These are phyloP conservation scores for Clarireedia monteithiana DNA, from an alignment of 2,329 filamentous ascomycete species.

Conservation along the genomic window DNA sequence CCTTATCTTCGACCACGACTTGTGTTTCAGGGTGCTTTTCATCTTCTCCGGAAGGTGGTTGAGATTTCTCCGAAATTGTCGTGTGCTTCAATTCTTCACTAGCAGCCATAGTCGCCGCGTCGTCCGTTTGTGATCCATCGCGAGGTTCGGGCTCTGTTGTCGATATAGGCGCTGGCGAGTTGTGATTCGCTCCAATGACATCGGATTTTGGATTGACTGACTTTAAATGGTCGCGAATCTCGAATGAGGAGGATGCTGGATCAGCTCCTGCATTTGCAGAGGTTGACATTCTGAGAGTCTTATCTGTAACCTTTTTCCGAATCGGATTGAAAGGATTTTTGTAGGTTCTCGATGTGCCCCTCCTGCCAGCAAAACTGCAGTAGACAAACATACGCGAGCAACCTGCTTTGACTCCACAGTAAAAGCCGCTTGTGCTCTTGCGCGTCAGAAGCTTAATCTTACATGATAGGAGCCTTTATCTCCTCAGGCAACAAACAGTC, in stretches of 20 bases:
- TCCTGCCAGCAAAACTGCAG: not conserved
- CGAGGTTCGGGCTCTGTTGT: slow-evolving; percentile 13
- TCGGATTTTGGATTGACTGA: slow-evolving; percentile 14
- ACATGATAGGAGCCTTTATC: no score
- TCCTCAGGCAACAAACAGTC: no score
- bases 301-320: not conserved
- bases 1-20: slow-evolving; percentile 27
- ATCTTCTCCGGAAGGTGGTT: slow-evolving; percentile 45
- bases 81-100: slow-evolving; percentile 59
- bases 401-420: no score
- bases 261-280: slow-evolving; percentile 18
- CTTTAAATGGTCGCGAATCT: slow-evolving; percentile 10
- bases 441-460: no score
- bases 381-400: not conserved
- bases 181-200: slow-evolving; percentile 22
- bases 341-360: not conserved
- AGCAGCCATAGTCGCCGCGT: slow-evolving; percentile 55
- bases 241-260: slow-evolving; percentile 7
- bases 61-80: slow-evolving; percentile 46
- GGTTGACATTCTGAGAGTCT: slow-evolving; percentile 12
- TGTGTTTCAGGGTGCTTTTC: slow-evolving; percentile 24
- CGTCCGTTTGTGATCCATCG: slow-evolving; percentile 35
- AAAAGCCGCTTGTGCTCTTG: not conserved
- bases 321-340: not conserved
- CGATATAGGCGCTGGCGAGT: slow-evolving; percentile 21